Base-by-base conservation (phyloP, 345 rosid species). In the Ceriops zippeliana region DNA sequence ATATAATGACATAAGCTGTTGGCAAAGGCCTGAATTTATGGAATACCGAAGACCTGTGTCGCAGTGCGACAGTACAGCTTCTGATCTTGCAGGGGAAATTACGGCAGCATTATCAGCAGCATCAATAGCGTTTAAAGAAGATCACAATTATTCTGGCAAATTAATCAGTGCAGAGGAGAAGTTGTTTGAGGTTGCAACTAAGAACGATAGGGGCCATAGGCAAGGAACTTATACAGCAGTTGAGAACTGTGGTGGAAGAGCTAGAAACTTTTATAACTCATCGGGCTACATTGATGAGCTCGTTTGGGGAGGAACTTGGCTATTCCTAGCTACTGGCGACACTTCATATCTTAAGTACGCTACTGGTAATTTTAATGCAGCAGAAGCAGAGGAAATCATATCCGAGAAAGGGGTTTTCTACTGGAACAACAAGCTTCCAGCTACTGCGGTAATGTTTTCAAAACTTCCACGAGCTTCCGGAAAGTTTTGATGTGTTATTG, bases 21-120 rank as follows among this genome's bases (percentile, higher is more conserved):
- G 90, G 93, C 84, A 81, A 70, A 86, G 86, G 65, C 90, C 93
- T 7, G 93, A 88, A 67, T 87, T 86, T 71, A 86, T 84, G 85
- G 77, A 52, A 64, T 80, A 82, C 66, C 27, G n/a, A 52, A 78
- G 93, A 60, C 83, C 80, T 0, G 83, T 83, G 51, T 84, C 82
- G 8, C 34, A 49, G 56, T 86, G 93, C 49, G 72, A 73, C 49
- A 51, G 47, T 51, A 42, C 70, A 26, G 89, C 87, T 60, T 72
- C 86, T 8, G 93, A 84, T 70, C 70, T 88, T 27, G 87, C 83
- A 8, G 90, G 87, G 27, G 90, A 88, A 68, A 79, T 82, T 17
- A 63, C 73, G 26, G 90, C 90, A 56, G 84, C 86, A 8, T 67
- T 86, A 52, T 77, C 89, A 22, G 85, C 90, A 11, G 85, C 89